Evolutionary conservation across 179 eudicot species (phyloP), one percentile per base, ranked within the genome.

Genomic region (Silene noctiflora): DNA sequence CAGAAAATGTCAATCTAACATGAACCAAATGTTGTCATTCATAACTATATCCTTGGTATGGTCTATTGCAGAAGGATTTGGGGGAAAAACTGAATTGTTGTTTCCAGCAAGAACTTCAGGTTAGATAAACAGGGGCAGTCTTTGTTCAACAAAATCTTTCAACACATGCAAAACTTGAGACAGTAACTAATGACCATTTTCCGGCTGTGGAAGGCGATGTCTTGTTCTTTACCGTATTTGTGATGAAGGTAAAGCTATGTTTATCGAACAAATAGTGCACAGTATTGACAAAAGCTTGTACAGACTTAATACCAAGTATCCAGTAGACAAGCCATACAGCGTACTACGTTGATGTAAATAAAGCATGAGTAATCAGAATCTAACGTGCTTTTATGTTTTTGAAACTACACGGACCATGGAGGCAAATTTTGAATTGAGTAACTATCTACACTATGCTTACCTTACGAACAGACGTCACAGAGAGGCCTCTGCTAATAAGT

Each of bases 391-490:
- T 60, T n/a, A n/a, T n/a, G 6, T 60, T 56, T 21, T 6, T 6
- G 46, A 29, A 11, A 24, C 61, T 14, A 16, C 17, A 31, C 60
- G 3, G 27, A 24, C 55, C 1, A 10, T 27, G 33, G 39, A 67
- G 58, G 20, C 61, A 66, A 8, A n/a, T 24, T 11, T 56, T 7
- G 46, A 66, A 19, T 21, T 72, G 31, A 56, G 4, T 42, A 7
- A 56, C 58, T 7, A 14, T 8, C 53, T 14, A 22, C 60, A 56
- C 53, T 20, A 44, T 68, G 75, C 21, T 68, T 67, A 88, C 98
- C 97, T 91, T 91, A 77, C 97, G 97, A 82, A 93, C 98, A 29
- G 91, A 77, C 62, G 98, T 93, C 76, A 93, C 85, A 48, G 98
- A 89, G 73, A 87, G 77, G 68, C 97, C 97, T 87, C 72, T 89